phyloP scores from a whole-genome alignment of 2,329 filamentous ascomycete species.

The Biscogniauxia sp. region DNA sequence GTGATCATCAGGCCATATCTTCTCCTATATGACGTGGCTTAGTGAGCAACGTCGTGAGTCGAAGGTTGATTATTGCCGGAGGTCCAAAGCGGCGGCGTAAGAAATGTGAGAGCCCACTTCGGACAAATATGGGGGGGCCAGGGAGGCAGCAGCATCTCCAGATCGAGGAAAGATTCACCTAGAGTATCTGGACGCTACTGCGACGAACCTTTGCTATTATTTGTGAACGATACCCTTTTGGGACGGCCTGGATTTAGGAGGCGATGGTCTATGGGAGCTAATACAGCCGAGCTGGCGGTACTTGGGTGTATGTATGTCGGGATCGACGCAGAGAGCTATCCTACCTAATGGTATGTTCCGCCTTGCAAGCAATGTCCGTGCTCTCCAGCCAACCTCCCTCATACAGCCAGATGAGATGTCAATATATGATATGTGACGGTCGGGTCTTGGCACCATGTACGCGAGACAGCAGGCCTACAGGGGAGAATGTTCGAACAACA shows the following conservation, averaged over 20 bases:
- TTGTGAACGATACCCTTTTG: conserved; percentile 19
- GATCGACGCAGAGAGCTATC: conserved; percentile 3
- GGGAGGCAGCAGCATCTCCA: conserved; percentile 15
- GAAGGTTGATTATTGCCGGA: conserved; percentile 17
- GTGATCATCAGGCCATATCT: conserved; percentile 21
- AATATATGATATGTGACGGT: conserved; percentile 24
- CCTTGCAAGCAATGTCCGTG: conserved; percentile 1
- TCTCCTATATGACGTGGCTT: conserved; percentile 11
- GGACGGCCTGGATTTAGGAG: conserved; percentile 11
- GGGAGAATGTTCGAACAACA: neutral
- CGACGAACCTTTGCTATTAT: conserved; percentile 13
- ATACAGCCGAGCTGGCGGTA: conserved; percentile 14
- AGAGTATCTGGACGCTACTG: conserved; percentile 13
- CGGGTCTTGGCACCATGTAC: neutral
- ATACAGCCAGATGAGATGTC: conserved; percentile 17
- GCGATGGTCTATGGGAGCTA: conserved; percentile 14
- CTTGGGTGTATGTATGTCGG: conserved; percentile 4
- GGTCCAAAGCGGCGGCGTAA: conserved; percentile 11
- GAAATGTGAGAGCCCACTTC: conserved; percentile 17
- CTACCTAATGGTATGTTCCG: conserved; percentile 9
- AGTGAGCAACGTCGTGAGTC: conserved; percentile 17
- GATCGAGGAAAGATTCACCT: conserved; percentile 20
- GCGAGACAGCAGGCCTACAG: neutral
- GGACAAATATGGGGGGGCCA: conserved; percentile 20
- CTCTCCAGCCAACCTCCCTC: conserved; percentile 18